Conservation (phyloP, 2,329 filamentous ascomycete species). For the Hypomyces perniciosus region DNA sequence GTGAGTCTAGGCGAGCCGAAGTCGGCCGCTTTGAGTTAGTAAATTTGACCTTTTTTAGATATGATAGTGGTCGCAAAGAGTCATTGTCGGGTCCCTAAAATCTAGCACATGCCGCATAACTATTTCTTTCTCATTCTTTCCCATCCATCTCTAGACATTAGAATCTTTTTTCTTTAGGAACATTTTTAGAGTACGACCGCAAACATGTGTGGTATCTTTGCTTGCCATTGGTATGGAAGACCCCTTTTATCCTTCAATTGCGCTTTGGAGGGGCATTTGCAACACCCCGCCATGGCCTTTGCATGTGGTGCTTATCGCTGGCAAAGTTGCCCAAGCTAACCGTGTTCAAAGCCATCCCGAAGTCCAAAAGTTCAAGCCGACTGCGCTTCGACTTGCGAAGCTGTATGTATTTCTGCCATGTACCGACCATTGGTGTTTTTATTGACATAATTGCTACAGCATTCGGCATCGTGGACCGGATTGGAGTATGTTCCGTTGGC, state of each 20-base stretch:
- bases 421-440: neutral
- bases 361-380: conserved; percentile 94
- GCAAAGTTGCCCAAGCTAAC: conserved; percentile 6
- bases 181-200: conserved; percentile 19
- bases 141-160: neutral
- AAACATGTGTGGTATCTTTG: conserved; percentile 96
- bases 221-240: conserved; percentile 73
- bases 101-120: neutral
- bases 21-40: conserved; percentile 14
- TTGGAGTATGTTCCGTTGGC: conserved; percentile 69
- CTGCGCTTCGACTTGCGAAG: conserved; percentile 87
- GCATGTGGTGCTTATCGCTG: conserved; percentile 7
- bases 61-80: conserved; percentile 7
- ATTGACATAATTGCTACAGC: conserved; percentile 39
- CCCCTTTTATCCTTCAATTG: neutral
- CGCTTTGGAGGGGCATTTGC: conserved; percentile 24
- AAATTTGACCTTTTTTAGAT: conserved; percentile 1
- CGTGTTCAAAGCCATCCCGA: conserved; percentile 62
- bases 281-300: conserved; percentile 26
- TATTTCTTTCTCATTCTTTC: conserved; percentile 1
- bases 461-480: conserved; percentile 95
- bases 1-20: conserved; percentile 13
- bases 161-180: neutral
- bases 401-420: conserved; percentile 55
- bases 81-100: conserved; percentile 12